Evolutionary conservation across 805 yeast genomes (phyloP), one percentile per base, ranked within the genome.

Genomic region (Candida mattraensis): DNA sequence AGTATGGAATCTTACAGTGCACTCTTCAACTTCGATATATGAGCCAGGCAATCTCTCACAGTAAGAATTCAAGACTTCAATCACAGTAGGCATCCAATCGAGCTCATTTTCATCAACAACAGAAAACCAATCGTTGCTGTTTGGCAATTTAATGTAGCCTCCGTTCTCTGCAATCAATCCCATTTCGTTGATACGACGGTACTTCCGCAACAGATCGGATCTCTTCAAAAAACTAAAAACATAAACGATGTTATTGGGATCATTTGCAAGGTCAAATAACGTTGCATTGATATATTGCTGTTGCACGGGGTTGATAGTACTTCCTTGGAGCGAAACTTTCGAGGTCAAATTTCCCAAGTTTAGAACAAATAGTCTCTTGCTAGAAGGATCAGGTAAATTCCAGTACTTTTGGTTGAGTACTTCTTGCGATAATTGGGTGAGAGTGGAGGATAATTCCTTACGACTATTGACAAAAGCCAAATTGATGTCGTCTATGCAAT

Each of bases 161-260:
- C 98, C 98, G 54, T 83, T 81, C 59, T 89, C 98, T 1, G 96
- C 95, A 44, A 91, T 79, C 34, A 91, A 66, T 0, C 97, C 97
- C 19, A 89, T 53, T 25, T 76, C 76, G 1, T 83, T 76, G 4
- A 78, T 71, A 47, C 87, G 72, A 13, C 82, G 69, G 62, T 81
- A 88, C 35, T 78, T 63, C 36, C 85, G 69, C 42, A 83, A 85
- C 53, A 89, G 62, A 26, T 80, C 85, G 2, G 69, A 60, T 40
- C 83, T 70, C 34, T 78, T 79, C 51, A 80, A 72, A 28, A 77
- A 74, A 45, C 88, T 80, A 37, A 83, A 69, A 3, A 89, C 70
- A 53, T 82, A 89, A 2, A 91, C 88, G 28, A 72, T 66, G 51
- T 87, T 87, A 7, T 57, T 48, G 1, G 80, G 72, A 48, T 82